Conservation (phyloP, 192 early-diverging fungal genomes). For the Entomortierella beljakovae region DNA sequence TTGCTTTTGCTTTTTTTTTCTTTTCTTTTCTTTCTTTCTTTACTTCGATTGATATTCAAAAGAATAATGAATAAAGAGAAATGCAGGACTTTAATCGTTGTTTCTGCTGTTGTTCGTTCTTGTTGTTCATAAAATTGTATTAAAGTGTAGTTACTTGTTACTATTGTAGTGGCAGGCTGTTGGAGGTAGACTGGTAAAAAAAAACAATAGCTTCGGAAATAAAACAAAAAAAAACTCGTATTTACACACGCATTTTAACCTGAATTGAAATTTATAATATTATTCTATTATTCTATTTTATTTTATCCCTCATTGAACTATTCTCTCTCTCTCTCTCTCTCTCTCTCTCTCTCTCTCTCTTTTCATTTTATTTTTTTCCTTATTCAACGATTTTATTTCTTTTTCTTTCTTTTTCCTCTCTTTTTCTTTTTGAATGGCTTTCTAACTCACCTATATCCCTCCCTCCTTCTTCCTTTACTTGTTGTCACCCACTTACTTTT, state of each 20-base stretch:
- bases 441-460: neutral
- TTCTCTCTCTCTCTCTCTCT: conserved; percentile 1
- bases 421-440: neutral
- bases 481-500: neutral
- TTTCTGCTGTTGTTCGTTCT: neutral
- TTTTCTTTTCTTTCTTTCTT: no score
- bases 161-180: no score
- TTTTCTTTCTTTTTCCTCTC: neutral
- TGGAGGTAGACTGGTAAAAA: neutral
- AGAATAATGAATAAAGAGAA: no score
- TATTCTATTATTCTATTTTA: neutral
- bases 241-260: neutral
- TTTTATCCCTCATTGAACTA: neutral
- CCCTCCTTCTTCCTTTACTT: neutral
- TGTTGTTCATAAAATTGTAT: no score
- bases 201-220: no score
- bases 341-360: conserved; percentile 1
- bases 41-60: no score
- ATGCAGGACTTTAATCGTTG: no score
- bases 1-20: no score
- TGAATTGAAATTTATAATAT: neutral
- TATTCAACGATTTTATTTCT: neutral
- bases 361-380: neutral
- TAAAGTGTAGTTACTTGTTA: no score
- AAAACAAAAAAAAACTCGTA: neutral